A percentile compares a stretch with the other conserved stretches of the same genome.
These are phyloP conservation scores for Serendipita vermifera DNA, from an alignment of 768 basidiomycete genomes.

Conservation along the genomic window DNA sequence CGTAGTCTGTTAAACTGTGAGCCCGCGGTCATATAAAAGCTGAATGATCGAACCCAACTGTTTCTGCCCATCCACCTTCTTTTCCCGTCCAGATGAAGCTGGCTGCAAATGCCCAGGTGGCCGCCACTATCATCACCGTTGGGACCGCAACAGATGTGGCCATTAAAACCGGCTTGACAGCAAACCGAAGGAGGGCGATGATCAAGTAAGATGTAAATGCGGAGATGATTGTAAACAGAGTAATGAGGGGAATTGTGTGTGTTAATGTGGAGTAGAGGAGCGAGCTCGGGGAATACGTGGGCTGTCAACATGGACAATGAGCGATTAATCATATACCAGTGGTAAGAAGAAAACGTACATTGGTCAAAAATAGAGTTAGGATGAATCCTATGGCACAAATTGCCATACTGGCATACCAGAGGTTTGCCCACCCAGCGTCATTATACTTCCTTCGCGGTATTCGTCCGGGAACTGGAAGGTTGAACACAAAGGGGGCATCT, in stretches of 20 bases:
- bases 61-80: constrained; percentile 68
- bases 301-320: constrained; percentile 17
- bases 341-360: constrained; percentile 25
- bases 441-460: constrained; percentile 56
- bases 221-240: constrained; percentile 56
- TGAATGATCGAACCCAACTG: constrained; percentile 47
- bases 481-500: constrained; percentile 57
- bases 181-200: constrained; percentile 62
- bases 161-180: constrained; percentile 74
- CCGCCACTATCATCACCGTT: constrained; percentile 55
- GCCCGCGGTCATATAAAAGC: constrained; percentile 10
- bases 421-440: constrained; percentile 55
- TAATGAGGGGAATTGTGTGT: constrained; percentile 65
- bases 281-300: constrained; percentile 17
- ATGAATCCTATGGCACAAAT: constrained; percentile 51
- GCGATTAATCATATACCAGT: constrained; percentile 19
- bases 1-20: constrained; percentile 39
- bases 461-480: constrained; percentile 62
- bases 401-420: constrained; percentile 48
- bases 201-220: constrained; percentile 61
- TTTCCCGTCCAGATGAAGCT: constrained; percentile 53
- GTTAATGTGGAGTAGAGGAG: constrained; percentile 58
- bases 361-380: constrained; percentile 49
- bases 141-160: constrained; percentile 66
- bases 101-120: constrained; percentile 70